phyloP scores from a whole-genome alignment of 345 rosid species.

The Euphorbia lathyris region DNA sequence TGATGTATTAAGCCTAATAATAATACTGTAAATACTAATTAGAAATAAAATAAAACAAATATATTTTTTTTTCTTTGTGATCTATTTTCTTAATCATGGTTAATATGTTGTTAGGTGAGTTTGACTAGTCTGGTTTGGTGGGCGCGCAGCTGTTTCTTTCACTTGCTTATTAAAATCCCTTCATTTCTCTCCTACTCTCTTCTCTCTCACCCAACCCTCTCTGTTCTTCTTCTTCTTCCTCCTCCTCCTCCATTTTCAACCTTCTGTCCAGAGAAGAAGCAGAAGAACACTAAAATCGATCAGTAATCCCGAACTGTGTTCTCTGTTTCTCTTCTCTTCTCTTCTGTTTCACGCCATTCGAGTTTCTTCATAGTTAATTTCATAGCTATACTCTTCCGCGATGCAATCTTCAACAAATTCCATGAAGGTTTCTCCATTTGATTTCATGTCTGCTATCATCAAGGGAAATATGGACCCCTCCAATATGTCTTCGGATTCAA shows the following conservation, averaged over 20 bases:
- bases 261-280: not conserved
- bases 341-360: not conserved
- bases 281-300: not conserved
- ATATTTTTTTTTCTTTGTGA: not conserved
- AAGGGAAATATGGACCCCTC: constrained; percentile 66
- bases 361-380: not conserved
- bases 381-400: too few species aligned
- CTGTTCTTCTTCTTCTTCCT: not conserved
- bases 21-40: too few species aligned
- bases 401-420: constrained; percentile 28
- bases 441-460: constrained; percentile 78
- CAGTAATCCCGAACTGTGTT: too few species aligned
- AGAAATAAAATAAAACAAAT: too few species aligned
- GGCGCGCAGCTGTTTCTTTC: constrained; percentile 11
- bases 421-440: constrained; percentile 59
- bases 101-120: constrained; percentile 21
- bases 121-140: constrained; percentile 34
- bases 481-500: constrained; percentile 45
- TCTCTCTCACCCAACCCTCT: not conserved
- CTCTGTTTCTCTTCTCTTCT: not conserved
- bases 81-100: constrained; percentile 19
- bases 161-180: not conserved
- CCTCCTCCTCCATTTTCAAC: too few species aligned
- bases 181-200: not conserved
- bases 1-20: too few species aligned